Evolutionary conservation across 1,284 basidiomycete genomes (phyloP).

Genomic region (Inonotus obliquus): DNA sequence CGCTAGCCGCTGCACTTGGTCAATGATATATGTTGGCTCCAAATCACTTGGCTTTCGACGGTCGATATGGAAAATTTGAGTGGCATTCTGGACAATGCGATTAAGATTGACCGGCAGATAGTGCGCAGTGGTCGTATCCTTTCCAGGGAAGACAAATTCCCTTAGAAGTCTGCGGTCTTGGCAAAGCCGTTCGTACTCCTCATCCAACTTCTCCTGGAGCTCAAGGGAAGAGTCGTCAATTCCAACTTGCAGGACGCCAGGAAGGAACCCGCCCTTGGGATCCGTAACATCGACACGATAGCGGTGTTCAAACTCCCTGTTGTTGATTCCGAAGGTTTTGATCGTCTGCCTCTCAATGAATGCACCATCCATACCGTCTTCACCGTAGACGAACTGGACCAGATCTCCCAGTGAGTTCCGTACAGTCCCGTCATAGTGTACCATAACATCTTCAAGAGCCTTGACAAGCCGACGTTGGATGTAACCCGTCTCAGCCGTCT

Average conservation of each 20-base stretch:
- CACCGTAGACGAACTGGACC: constrained; percentile 95
- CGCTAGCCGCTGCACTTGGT: constrained; percentile 67
- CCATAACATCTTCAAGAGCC: constrained; percentile 96
- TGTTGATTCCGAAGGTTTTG: constrained; percentile 81
- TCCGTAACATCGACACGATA: constrained; percentile 94
- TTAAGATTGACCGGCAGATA: constrained; percentile 92
- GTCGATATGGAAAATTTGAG: constrained; percentile 98
- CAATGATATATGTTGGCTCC: constrained; percentile 83
- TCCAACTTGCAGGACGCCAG: constrained; percentile 89
- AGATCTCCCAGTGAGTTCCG: constrained; percentile 95
- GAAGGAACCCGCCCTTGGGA: constrained; percentile 68
- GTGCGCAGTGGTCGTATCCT: constrained; percentile 67
- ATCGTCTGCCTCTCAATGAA: constrained; percentile 96
- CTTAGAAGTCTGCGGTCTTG: constrained; percentile 79
- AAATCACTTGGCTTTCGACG: constrained; percentile 90
- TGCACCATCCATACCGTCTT: constrained; percentile 98
- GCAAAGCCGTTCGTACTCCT: constrained; percentile 77
- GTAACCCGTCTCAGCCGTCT: constrained; percentile 99
- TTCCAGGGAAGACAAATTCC: constrained; percentile 79
- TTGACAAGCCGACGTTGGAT: constrained; percentile 98
- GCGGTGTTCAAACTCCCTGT: constrained; percentile 84
- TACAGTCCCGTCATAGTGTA: constrained; percentile 97
- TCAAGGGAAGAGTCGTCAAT: constrained; percentile 86
- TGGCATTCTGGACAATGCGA: constrained; percentile 93
- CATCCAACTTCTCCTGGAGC: constrained; percentile 87